Evolutionary conservation across 495 filamentous ascomycete genomes (phyloP).

Genomic region (Rhypophila decipiens): DNA sequence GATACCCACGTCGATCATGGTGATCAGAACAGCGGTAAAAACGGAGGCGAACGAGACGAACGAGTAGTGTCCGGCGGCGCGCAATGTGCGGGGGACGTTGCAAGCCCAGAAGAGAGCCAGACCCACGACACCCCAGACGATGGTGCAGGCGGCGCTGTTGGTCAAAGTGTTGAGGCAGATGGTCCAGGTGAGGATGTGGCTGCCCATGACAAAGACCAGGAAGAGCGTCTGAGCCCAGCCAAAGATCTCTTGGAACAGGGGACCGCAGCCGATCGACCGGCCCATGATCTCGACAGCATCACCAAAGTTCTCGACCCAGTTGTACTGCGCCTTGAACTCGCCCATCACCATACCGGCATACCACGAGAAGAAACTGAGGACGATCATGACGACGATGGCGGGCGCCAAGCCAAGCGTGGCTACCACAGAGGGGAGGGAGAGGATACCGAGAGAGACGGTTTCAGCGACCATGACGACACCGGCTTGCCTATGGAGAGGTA

Average conservation of each 20-base stretch:
- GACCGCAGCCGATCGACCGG: conserved; percentile 13
- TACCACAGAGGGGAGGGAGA: conserved; percentile 12
- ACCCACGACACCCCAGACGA: conserved; percentile 16
- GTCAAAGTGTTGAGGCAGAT: conserved; percentile 18
- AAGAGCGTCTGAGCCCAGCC: conserved; percentile 17
- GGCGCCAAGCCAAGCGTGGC: conserved; percentile 12
- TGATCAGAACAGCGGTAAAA: conserved; percentile 16
- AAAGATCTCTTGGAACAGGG: conserved; percentile 11
- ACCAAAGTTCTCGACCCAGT: conserved; percentile 13
- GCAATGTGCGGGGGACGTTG: conserved; percentile 11
- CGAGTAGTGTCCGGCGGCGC: conserved; percentile 14
- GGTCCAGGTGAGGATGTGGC: conserved; percentile 15
- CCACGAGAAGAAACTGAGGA: conserved; percentile 8
- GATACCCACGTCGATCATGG: conserved; percentile 18
- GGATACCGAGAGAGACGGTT: conserved; percentile 16
- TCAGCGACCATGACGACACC: conserved; percentile 14
- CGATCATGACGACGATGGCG: conserved; percentile 7
- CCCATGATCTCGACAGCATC: conserved; percentile 14
- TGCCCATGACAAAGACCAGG: conserved; percentile 16
- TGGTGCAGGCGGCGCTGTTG: conserved; percentile 12
- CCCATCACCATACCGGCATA: conserved; percentile 18
- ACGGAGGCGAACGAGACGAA: conserved; percentile 16
- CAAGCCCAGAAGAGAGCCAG: conserved; percentile 11
- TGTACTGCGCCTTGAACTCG: conserved; percentile 12
- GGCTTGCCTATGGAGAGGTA: conserved; percentile 11